Base-by-base conservation (phyloP, 768 basidiomycete genomes). In the Albatrellus ellisii region DNA sequence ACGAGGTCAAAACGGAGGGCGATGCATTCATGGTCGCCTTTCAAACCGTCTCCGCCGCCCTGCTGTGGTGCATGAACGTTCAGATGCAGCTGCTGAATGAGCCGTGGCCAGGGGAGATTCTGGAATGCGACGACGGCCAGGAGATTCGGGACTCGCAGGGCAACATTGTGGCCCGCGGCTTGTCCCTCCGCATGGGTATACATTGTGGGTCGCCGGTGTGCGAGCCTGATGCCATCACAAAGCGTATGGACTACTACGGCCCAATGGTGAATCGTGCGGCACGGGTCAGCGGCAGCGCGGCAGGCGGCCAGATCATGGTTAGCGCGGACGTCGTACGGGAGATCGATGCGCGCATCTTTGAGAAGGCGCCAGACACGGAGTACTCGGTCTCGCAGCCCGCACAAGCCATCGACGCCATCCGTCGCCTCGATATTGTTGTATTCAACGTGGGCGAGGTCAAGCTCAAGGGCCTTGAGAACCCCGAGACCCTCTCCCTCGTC, bases 21-120 rank as follows among this genome's bases (percentile, higher is more conserved):
- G 95, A 98, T 54, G 79, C 94, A 0, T 99, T 99, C 68, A 92
- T 99, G 86, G 91, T 91, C 41, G 89, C 94, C 17, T 99, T 99
- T 72, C 85, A 88, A 2, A 86, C 79, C 2, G 74, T 89, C 10
- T 68, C 89, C 2, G 72, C 84, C 0, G 95, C 89, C 0, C 61
- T 97, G 14, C 79, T 89, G 69, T 99, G 89, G 85, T 82, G 81
- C 50, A 66, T 95, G 54, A 77, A 74, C 24, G 84, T 91, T 14
- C 95, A 98, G 58, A 63, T 78, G 22, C 75, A 84, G 52, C 68
- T 99, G 9, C 66, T 98, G 20, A 66, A 79, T 24, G 79, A 84
- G 46, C 62, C 75, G 10, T 99, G 95, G 95, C 95, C 95, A 2
- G 58, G 83, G 54, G 94, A 97, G 60, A 84, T 99, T 43, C 63